Percentiles rank a stretch among this genome's conserved stretches.
phyloP scores from a whole-genome alignment of 73 alveolate genomes.

The Tetrahymena malaccensis region DNA sequence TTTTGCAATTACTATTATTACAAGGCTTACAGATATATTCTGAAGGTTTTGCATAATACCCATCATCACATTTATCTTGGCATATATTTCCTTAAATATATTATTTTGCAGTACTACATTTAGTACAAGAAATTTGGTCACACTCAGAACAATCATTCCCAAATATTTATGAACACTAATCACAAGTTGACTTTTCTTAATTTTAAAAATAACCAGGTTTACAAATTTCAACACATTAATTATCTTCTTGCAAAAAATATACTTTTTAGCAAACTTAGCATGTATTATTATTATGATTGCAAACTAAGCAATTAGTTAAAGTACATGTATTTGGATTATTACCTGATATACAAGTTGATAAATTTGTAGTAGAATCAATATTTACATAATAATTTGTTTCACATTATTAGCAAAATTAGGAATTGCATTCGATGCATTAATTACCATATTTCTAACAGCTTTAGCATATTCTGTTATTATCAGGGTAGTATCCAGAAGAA shows the following conservation, averaged over 20 bases:
- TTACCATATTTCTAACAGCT: background rate
- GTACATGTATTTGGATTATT: background rate
- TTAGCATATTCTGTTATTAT: background rate
- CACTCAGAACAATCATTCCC: background rate
- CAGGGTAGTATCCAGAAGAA: background rate
- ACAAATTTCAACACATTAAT: background rate
- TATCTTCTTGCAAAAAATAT: background rate
- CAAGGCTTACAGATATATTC: background rate
- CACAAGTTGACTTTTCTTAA: background rate
- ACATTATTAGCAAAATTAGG: background rate
- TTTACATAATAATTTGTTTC: background rate
- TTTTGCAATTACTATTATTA: background rate
- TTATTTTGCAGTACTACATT: background rate
- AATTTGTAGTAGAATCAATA: background rate
- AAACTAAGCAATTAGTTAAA: background rate
- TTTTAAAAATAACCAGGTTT: background rate
- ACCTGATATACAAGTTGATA: background rate
- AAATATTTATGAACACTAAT: background rate
- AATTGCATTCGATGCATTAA: background rate
- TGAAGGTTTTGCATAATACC: background rate
- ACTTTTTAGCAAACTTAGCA: background rate
- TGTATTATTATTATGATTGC: background rate
- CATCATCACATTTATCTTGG: background rate
- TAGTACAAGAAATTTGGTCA: background rate
- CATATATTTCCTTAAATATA: background rate